Evolutionary conservation across 1,139 yeast species (phyloP).

Genomic region (Kluyveromyces marxianus): DNA sequence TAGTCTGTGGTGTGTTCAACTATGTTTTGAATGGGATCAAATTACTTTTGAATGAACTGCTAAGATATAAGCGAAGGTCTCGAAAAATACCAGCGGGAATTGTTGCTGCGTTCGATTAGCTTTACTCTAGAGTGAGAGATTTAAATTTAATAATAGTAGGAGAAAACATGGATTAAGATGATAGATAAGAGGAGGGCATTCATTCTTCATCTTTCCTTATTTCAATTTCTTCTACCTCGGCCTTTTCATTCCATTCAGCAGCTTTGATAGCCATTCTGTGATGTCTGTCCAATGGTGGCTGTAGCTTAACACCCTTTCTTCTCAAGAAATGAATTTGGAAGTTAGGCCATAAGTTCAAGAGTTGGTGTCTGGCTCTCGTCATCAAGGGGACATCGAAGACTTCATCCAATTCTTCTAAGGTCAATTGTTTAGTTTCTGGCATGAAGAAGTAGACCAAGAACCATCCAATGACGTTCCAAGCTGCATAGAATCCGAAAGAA

Average conservation of each 20-base stretch:
- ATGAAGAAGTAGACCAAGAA: constrained; percentile 58
- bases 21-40: no score
- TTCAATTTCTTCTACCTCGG: constrained; percentile 42
- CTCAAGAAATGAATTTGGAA: constrained; percentile 37
- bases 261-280: constrained; percentile 55
- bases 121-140: no score
- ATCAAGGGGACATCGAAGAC: constrained; percentile 52
- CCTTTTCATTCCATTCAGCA: constrained; percentile 54
- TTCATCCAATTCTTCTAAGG: constrained; percentile 66
- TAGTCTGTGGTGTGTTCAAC: no score
- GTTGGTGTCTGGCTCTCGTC: constrained; percentile 51
- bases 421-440: constrained; percentile 64
- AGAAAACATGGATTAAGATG: neutral
- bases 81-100: no score
- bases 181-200: neutral
- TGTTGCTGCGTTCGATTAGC: no score
- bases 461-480: constrained; percentile 75
- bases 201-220: constrained; percentile 2
- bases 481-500: constrained; percentile 86
- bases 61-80: no score
- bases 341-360: constrained; percentile 37
- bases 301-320: constrained; percentile 40
- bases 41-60: no score
- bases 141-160: no score
- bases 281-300: constrained; percentile 48